phyloP scores from a whole-genome alignment of 768 basidiomycete species.

The Termitomyces sp. region DNA sequence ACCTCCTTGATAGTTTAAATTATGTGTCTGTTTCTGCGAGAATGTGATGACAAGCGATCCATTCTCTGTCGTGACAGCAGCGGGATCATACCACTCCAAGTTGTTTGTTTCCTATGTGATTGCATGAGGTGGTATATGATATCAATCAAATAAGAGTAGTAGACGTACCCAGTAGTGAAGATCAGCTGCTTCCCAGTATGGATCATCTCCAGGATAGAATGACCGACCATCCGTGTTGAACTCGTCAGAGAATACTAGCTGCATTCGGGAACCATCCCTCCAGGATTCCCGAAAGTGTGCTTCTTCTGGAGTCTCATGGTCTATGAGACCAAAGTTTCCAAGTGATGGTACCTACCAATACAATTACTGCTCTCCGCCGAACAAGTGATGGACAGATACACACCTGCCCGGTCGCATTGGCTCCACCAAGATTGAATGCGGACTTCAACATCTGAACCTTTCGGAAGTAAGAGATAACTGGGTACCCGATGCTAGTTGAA shows the following conservation, averaged over 20 bases:
- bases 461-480: slow-evolving; percentile 30
- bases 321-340: slow-evolving; percentile 57
- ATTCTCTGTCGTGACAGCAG: slow-evolving; percentile 61
- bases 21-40: slow-evolving; percentile 53
- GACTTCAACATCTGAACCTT: not conserved
- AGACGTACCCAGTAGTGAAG: slow-evolving; percentile 70
- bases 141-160: not conserved
- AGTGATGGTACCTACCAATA: slow-evolving; percentile 56
- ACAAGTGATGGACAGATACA: slow-evolving; percentile 14
- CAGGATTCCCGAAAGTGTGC: slow-evolving; percentile 54
- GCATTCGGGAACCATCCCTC: slow-evolving; percentile 51
- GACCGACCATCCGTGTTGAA: slow-evolving; percentile 73
- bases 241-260: slow-evolving; percentile 78
- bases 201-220: slow-evolving; percentile 83
- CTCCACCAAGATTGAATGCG: slow-evolving; percentile 44
- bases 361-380: slow-evolving; percentile 12
- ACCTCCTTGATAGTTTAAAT: slow-evolving; percentile 65
- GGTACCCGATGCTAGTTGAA: slow-evolving; percentile 44
- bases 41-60: slow-evolving; percentile 75
- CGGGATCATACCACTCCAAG: slow-evolving; percentile 88
- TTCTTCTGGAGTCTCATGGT: slow-evolving; percentile 54
- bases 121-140: not conserved
- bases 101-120: slow-evolving; percentile 51
- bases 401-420: slow-evolving; percentile 67
- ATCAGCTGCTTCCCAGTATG: slow-evolving; percentile 79